Evolutionary conservation across 2,329 filamentous ascomycete genomes (phyloP).

Genomic region (Colletotrichum euphorbiae): DNA sequence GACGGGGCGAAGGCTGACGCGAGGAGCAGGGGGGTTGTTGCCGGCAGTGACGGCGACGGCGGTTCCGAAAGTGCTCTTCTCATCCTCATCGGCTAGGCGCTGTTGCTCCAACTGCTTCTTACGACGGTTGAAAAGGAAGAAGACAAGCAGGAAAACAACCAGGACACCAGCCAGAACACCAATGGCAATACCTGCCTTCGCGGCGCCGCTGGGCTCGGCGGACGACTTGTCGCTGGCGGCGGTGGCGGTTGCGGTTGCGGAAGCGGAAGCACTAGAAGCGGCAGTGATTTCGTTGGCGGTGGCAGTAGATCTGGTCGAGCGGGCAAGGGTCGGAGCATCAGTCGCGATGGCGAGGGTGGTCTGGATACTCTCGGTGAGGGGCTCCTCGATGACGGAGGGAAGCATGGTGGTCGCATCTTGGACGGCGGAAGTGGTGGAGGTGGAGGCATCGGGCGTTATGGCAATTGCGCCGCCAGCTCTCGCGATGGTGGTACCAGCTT

Average conservation of each 20-base stretch:
- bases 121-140: conserved; percentile 76
- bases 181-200: conserved; percentile 86
- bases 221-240: conserved; percentile 37
- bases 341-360: conserved; percentile 46
- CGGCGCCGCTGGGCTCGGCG: conserved; percentile 42
- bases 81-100: conserved; percentile 64
- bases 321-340: conserved; percentile 43
- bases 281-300: conserved; percentile 40
- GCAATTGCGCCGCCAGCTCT: conserved; percentile 22
- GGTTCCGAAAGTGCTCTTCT: conserved; percentile 66
- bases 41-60: conserved; percentile 43
- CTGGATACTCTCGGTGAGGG: conserved; percentile 39
- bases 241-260: conserved; percentile 28
- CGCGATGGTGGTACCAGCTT: conserved; percentile 30
- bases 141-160: conserved; percentile 73
- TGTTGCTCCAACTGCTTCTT: conserved; percentile 73
- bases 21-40: conserved; percentile 72
- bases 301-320: conserved; percentile 48
- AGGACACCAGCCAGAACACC: conserved; percentile 80
- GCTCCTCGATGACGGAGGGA: conserved; percentile 46
- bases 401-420: conserved; percentile 36
- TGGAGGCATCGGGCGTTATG: conserved; percentile 18
- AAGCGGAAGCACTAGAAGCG: conserved; percentile 38
- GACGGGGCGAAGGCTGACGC: conserved; percentile 84
- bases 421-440: conserved; percentile 24